phyloP scores from a whole-genome alignment of 371 early-diverging fungal genomes.

The Mucor sp. region DNA sequence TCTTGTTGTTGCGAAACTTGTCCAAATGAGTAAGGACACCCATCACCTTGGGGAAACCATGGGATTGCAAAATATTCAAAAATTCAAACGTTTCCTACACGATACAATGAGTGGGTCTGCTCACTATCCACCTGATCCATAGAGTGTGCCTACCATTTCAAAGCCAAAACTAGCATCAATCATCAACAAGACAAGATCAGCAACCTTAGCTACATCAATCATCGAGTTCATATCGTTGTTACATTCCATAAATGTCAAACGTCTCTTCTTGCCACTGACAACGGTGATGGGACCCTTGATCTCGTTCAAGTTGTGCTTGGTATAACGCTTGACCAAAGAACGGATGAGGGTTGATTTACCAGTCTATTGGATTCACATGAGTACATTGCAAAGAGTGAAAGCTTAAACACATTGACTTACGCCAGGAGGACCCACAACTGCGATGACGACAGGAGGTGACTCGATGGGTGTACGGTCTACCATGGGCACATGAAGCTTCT shows the following conservation, averaged over 20 bases:
- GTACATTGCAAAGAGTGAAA: no score
- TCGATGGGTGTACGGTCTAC: constrained; percentile 93
- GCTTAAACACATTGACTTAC: constrained; percentile 63
- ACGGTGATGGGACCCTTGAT: constrained; percentile 97
- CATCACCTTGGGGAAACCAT: constrained; percentile 98
- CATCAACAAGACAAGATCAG: constrained; percentile 95
- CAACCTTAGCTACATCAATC: constrained; percentile 98
- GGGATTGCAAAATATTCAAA: constrained; percentile 95
- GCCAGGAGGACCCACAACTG: constrained; percentile 96
- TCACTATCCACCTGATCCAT: no score
- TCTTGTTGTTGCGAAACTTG: constrained; percentile 89
- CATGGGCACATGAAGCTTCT: constrained; percentile 93
- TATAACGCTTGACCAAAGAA: constrained; percentile 94
- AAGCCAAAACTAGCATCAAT: constrained; percentile 98
- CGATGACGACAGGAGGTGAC: constrained; percentile 91
- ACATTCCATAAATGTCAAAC: constrained; percentile 96
- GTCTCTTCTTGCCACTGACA: constrained; percentile 91
- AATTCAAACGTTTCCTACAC: constrained; percentile 97
- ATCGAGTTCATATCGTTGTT: constrained; percentile 96
- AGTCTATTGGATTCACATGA: constrained; percentile 42
- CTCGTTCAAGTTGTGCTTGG: constrained; percentile 89
- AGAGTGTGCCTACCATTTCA: constrained; percentile 80
- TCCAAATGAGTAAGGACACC: constrained; percentile 96
- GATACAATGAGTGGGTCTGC: background rate
- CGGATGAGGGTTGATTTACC: constrained; percentile 96